Evolutionary conservation across 2,329 filamentous ascomycete species (phyloP).

Genomic region (Botrytis aclada): DNA sequence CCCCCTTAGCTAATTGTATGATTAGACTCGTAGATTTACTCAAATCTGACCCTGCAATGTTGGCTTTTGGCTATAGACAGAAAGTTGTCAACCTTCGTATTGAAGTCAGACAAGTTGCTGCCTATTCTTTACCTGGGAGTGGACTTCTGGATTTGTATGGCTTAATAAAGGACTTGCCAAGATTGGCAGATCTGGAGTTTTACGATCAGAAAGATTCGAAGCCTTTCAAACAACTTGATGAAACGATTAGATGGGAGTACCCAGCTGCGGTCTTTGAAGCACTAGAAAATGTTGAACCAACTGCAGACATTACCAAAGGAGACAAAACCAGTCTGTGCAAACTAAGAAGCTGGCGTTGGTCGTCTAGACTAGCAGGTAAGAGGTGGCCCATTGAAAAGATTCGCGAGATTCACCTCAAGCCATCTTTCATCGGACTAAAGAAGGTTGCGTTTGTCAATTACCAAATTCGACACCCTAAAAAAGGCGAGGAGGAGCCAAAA

Average conservation of each 20-base stretch:
- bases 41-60: slow-evolving; percentile 37
- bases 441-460: slow-evolving; percentile 62
- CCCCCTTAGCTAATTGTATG: not conserved
- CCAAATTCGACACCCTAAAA: slow-evolving; percentile 49
- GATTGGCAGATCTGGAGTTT: slow-evolving; percentile 67
- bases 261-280: slow-evolving; percentile 62
- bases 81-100: slow-evolving; percentile 36
- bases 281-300: slow-evolving; percentile 55
- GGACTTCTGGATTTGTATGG: slow-evolving; percentile 54
- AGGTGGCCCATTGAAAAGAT: slow-evolving; percentile 50
- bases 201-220: slow-evolving; percentile 67
- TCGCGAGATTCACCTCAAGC: slow-evolving; percentile 49
- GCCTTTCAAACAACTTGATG: slow-evolving; percentile 59
- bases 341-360: slow-evolving; percentile 60
- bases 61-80: slow-evolving; percentile 36
- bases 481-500: slow-evolving; percentile 39
- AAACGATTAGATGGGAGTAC: slow-evolving; percentile 66
- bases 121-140: slow-evolving; percentile 51
- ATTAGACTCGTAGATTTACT: slow-evolving; percentile 49
- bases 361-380: slow-evolving; percentile 49
- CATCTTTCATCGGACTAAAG: slow-evolving; percentile 55
- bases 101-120: slow-evolving; percentile 45
- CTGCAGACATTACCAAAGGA: slow-evolving; percentile 28
- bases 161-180: slow-evolving; percentile 62
- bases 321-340: slow-evolving; percentile 35